Base-by-base conservation (phyloP, 192 early-diverging fungal genomes). In the Coemansia sp. region DNA sequence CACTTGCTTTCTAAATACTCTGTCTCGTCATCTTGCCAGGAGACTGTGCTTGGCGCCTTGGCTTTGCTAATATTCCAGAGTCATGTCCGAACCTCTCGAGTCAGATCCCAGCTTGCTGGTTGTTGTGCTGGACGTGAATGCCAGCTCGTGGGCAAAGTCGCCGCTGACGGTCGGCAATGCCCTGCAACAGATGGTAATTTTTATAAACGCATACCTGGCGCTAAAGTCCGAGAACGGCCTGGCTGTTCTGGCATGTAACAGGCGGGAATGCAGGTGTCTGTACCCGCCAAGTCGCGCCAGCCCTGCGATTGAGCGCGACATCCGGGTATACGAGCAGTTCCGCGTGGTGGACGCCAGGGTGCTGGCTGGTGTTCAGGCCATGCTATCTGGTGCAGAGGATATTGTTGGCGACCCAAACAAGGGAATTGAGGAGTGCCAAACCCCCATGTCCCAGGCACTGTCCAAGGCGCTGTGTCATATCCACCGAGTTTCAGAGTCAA, bases 171-270 rank as follows among this genome's bases (percentile, higher is more conserved):
- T 95, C 6, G 81, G 80, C 63, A 68, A 82, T 19, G 86, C 85
- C 1, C 64, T 96, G 13, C 82, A 87, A 42, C 90, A 94, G 48
- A 77, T 88, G 29, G 51, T 93, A 21, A 79, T 91, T 7, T 94
- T 96, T 49, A 82, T 98, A 43, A 96, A 98, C 68, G 95, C 93
- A 6, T 92, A 93, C 68, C 67, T 98, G 52, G 90, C 91, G 11
- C 80, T 93, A 17, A 87, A 89, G 31, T 86, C 90, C 38, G 89
- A 95, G 51, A 96, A 93, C 60, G 75, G 81, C 47, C 73, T 98
- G n/a, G 90, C 86, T 0, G 85, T 94, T 1, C 83, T 98, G 13
- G 93, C 89, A 0, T 46, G 65, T 26, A 70, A 32, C 38, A 53
- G 60, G 39, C 37, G 34, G 21, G 57, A 51, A 9, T 67, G 77